These are phyloP conservation scores for Elasticomyces elasticus DNA, from an alignment of 495 filamentous ascomycete species.

Conservation along the genomic window DNA sequence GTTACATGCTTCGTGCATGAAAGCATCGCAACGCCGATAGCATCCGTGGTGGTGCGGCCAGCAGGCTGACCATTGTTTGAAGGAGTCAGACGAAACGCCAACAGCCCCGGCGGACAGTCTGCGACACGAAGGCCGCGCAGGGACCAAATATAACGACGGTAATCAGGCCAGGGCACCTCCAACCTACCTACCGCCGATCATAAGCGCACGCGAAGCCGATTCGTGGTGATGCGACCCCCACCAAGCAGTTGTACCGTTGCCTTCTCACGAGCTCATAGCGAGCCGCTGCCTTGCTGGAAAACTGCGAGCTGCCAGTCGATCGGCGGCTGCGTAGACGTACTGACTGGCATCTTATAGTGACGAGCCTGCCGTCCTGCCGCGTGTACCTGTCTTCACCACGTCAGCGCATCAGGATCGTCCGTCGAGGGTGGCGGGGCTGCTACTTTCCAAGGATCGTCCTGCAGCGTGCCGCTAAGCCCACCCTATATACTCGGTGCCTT, in stretches of 20 bases:
- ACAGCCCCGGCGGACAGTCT: background rate
- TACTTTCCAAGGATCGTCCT: background rate
- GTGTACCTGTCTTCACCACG: background rate
- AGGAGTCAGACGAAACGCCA: background rate
- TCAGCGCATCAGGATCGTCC: background rate
- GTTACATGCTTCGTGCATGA: background rate
- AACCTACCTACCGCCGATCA: background rate
- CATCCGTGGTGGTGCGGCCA: background rate
- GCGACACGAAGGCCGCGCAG: background rate
- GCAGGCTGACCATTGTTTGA: background rate
- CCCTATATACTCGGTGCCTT: conserved; percentile 2
- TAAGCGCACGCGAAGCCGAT: background rate
- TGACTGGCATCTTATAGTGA: background rate
- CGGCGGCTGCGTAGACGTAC: too few relatives aligned
- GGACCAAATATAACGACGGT: background rate
- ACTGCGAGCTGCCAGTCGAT: too few relatives aligned
- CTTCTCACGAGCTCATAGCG: too few relatives aligned
- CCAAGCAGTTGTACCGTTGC: background rate
- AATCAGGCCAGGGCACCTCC: background rate
- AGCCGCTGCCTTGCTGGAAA: too few relatives aligned
- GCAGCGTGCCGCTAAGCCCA: conserved; percentile 1
- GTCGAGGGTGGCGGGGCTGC: background rate
- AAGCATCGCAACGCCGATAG: background rate
- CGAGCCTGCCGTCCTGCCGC: background rate
- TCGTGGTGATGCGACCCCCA: background rate